These are phyloP conservation scores for Fusarium mundagurra DNA, from an alignment of 2,329 filamentous ascomycete species.

Conservation along the genomic window DNA sequence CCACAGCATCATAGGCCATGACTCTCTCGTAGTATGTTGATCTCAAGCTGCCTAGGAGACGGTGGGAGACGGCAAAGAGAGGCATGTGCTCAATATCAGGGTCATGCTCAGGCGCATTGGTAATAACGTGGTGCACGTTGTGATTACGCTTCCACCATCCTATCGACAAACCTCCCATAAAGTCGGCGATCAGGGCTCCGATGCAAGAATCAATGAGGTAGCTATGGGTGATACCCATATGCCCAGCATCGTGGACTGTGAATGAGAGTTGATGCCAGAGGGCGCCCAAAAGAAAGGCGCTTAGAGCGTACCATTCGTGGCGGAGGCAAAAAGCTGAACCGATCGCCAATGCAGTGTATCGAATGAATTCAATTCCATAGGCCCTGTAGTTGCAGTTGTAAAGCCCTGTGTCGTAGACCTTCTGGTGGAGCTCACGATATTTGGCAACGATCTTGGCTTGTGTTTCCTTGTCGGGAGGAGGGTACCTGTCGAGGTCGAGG, in stretches of 20 bases:
- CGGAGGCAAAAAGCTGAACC: conserved; percentile 69
- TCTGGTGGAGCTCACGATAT: conserved; percentile 80
- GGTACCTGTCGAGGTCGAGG: conserved; percentile 83
- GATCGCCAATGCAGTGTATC: conserved; percentile 74
- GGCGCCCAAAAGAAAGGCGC: conserved; percentile 79
- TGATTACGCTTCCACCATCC: conserved; percentile 98
- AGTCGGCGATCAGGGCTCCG: conserved; percentile 91
- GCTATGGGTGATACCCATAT: conserved; percentile 96
- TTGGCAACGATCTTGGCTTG: conserved; percentile 81
- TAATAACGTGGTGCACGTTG: conserved; percentile 97
- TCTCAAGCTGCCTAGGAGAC: conserved; percentile 76
- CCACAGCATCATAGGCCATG: conserved; percentile 81
- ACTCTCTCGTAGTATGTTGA: conserved; percentile 86
- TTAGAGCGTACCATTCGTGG: conserved; percentile 72
- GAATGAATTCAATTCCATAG: conserved; percentile 77
- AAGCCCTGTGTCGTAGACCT: conserved; percentile 77
- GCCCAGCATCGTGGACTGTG: conserved; percentile 91
- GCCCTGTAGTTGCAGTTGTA: conserved; percentile 86
- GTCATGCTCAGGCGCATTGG: conserved; percentile 94
- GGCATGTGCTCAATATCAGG: conserved; percentile 94
- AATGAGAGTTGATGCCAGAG: conserved; percentile 98
- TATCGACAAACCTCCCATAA: conserved; percentile 85
- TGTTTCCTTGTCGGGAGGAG: conserved; percentile 75
- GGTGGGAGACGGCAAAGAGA: conserved; percentile 86
- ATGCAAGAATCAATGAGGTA: conserved; percentile 86